These are phyloP conservation scores for Datisca glomerata DNA, from an alignment of 306 rosid species.

Conservation along the genomic window DNA sequence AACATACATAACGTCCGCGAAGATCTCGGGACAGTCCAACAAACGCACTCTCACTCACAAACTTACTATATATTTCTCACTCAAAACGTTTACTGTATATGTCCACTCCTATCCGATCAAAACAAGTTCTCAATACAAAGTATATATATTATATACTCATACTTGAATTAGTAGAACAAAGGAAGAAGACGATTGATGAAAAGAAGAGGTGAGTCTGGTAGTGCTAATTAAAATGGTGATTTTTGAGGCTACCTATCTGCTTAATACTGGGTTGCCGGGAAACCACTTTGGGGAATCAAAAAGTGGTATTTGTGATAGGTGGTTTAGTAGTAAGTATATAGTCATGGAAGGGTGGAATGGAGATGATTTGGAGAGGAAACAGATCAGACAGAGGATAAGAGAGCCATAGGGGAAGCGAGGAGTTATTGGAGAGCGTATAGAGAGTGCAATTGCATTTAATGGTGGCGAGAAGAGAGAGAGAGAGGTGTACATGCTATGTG, in stretches of 20 bases:
- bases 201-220: no score
- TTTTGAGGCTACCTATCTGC: no score
- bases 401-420: constrained; percentile 25
- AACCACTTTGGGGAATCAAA: no score
- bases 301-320: background rate
- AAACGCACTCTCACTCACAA: constrained; percentile 1
- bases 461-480: constrained; percentile 49
- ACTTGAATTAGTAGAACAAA: background rate
- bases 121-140: background rate
- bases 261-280: no score
- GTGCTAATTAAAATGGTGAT: no score
- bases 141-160: background rate
- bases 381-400: background rate
- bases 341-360: background rate
- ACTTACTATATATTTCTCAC: constrained; percentile 10
- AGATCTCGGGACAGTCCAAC: constrained; percentile 57
- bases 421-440: constrained; percentile 95
- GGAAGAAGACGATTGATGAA: background rate
- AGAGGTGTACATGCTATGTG: constrained; percentile 54
- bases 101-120: background rate
- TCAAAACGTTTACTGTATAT: constrained; percentile 9
- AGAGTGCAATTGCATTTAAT: constrained; percentile 97
- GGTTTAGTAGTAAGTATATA: background rate
- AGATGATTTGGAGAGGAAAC: background rate
- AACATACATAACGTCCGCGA: constrained; percentile 12